Percentiles rank a stretch among this genome's conserved stretches.
These are phyloP conservation scores for Fraxinus anomala DNA, from an alignment of 257 asterid species.

Conservation along the genomic window DNA sequence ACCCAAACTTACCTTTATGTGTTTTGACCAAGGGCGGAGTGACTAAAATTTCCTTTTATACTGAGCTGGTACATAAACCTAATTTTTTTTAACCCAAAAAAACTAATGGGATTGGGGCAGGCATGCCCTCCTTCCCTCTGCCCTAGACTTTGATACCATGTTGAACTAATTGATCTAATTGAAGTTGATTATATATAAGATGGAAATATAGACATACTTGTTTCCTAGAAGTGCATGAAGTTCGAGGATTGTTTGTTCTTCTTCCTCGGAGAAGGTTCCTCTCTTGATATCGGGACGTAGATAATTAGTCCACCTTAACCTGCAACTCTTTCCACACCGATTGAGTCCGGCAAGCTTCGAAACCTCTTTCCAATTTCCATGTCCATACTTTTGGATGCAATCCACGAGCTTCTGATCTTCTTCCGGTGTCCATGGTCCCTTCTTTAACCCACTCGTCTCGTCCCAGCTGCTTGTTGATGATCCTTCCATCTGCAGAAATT, in stretches of 20 bases:
- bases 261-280: conserved; percentile 39
- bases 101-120: background rate
- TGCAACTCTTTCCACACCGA: conserved; percentile 46
- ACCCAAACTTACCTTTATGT: too few relatives aligned
- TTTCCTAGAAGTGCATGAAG: conserved; percentile 43
- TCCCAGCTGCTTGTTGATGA: background rate
- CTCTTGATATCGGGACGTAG: conserved; percentile 49
- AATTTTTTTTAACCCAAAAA: too few relatives aligned
- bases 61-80: too few relatives aligned
- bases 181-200: background rate
- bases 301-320: conserved; percentile 46
- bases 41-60: too few relatives aligned
- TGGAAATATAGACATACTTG: conserved; percentile 29
- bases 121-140: background rate
- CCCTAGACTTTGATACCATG: background rate
- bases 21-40: too few relatives aligned
- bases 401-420: conserved; percentile 38
- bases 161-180: background rate
- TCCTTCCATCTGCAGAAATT: conserved; percentile 20
- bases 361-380: conserved; percentile 40
- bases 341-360: conserved; percentile 42
- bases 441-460: conserved; percentile 30
- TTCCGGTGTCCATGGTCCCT: conserved; percentile 49
- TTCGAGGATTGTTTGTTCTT: conserved; percentile 33
- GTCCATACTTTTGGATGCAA: conserved; percentile 42